Evolutionary conservation across 2,329 filamentous ascomycete genomes (phyloP), one percentile per base, ranked within the genome.

Genomic region (Piedraia hortae): DNA sequence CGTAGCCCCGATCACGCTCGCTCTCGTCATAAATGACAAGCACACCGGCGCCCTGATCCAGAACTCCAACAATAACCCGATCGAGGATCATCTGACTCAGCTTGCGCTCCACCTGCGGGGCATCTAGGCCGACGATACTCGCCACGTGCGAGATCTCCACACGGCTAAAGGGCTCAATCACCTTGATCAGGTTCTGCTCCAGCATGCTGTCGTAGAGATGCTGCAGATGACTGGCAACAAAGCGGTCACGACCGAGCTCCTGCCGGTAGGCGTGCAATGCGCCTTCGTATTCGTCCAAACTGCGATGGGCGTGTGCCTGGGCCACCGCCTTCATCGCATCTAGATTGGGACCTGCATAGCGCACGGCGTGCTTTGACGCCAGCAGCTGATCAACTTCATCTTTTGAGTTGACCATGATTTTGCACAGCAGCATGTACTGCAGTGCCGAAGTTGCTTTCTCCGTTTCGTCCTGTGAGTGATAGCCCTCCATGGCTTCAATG

Each of bases 241-340:
- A 97, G 28, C 74, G 62, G 43, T 97, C 85, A 46, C 73, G 73
- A 35, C 80, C 82, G 7, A 97, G 67, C 54, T 93, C 80, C 48
- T 77, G 82, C 33, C 78, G 68, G 55, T 89, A 97, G 33, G 74
- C 60, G 22, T 73, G 73, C 16, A 97, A 60, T 2, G 88, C 78
- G 34, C 70, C 70, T 52, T 97, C 88, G 48, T 97, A 97, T 51
- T 97, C 80, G 46, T 93, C 85, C 29, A 97, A 59, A 22, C 77
- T 90, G 24, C 85, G 73, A 53, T 93, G 89, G 28, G 74, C 69
- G 54, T 97, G 88, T 21, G 85, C 85, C 33, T 78, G 72, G 19
- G 82, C 85, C 30, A 97, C 82, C 14, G 88, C 80, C 56, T 97
- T 97, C 85, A 97, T 97, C 27, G 85, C 85, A 49, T 97, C 85